Percentiles rank a stretch among this genome's conserved stretches.
phyloP scores from a whole-genome alignment of 352 stramenopile genomes.

The Plasmopara halstedii region DNA sequence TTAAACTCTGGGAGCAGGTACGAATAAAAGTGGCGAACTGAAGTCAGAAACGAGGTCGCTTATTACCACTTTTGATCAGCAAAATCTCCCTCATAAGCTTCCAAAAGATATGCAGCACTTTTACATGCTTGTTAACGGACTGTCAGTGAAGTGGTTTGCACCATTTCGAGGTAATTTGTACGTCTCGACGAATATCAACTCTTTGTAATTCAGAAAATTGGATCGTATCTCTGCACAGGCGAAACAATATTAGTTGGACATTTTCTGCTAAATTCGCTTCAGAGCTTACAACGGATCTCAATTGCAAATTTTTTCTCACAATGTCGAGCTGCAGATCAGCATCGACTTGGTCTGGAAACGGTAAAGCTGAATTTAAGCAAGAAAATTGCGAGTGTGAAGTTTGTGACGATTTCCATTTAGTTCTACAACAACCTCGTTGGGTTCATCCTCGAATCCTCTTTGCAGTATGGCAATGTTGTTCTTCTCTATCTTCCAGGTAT shows the following conservation, averaged over 20 bases:
- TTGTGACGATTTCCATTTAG: no score
- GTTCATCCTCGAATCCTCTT: slow-evolving; percentile 52
- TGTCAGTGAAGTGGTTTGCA: slow-evolving; percentile 69
- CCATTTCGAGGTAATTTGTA: slow-evolving; percentile 30
- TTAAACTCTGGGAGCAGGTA: slow-evolving; percentile 65
- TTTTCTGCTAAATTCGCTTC: slow-evolving; percentile 52
- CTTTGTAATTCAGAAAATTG: background rate
- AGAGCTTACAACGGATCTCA: slow-evolving; percentile 39
- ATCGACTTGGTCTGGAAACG: slow-evolving; percentile 23
- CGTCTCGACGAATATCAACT: background rate
- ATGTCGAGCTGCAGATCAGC: slow-evolving; percentile 35
- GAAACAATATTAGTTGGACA: slow-evolving; percentile 47
- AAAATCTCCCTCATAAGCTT: slow-evolving; percentile 45
- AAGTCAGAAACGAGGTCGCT: background rate
- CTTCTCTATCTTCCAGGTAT: slow-evolving; percentile 37
- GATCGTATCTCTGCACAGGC: slow-evolving; percentile 12
- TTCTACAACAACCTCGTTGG: slow-evolving; percentile 25
- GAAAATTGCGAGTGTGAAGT: no score
- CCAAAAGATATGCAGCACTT: slow-evolving; percentile 65
- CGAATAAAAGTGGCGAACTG: background rate
- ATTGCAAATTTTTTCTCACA: slow-evolving; percentile 29
- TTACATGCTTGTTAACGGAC: slow-evolving; percentile 55
- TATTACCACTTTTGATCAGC: slow-evolving; percentile 29
- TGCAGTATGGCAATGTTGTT: slow-evolving; percentile 46
- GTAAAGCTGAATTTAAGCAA: slow-evolving; percentile 2